phyloP scores from a whole-genome alignment of 805 yeast genomes.

The Hanseniaspora mollemarum region DNA sequence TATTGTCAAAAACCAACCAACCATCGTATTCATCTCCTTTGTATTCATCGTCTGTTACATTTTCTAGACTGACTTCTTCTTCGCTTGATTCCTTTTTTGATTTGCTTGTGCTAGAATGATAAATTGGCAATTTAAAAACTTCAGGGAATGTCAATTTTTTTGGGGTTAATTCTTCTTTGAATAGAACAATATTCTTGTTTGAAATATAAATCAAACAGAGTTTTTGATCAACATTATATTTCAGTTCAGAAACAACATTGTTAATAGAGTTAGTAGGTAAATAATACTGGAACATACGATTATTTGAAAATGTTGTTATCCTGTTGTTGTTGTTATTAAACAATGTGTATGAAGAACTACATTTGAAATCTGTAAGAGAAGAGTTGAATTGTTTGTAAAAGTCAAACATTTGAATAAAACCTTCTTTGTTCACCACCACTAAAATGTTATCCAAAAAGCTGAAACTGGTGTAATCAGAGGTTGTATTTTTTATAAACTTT shows the following conservation, averaged over 20 bases:
- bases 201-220: slow-evolving; percentile 25
- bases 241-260: slow-evolving; percentile 23
- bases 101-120: neutral
- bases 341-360: slow-evolving; percentile 21
- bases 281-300: neutral
- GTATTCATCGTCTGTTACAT: neutral
- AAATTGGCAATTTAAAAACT: neutral
- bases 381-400: slow-evolving; percentile 23
- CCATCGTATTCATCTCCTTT: slow-evolving; percentile 4
- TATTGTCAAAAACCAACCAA: slow-evolving; percentile 26
- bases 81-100: slow-evolving; percentile 14
- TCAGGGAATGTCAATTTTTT: neutral
- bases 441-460: slow-evolving; percentile 19
- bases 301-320: neutral
- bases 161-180: slow-evolving; percentile 20
- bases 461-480: slow-evolving; percentile 18
- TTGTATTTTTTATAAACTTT: slow-evolving; percentile 21
- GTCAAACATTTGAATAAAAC: slow-evolving; percentile 24
- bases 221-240: slow-evolving; percentile 23
- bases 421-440: slow-evolving; percentile 20
- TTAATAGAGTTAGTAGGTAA: slow-evolving; percentile 28
- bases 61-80: neutral
- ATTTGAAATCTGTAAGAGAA: slow-evolving; percentile 22
- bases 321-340: slow-evolving; percentile 24
- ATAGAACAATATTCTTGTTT: slow-evolving; percentile 27